Conservation (phyloP, 1,139 yeast genomes). For the Torulaspora globosa region DNA sequence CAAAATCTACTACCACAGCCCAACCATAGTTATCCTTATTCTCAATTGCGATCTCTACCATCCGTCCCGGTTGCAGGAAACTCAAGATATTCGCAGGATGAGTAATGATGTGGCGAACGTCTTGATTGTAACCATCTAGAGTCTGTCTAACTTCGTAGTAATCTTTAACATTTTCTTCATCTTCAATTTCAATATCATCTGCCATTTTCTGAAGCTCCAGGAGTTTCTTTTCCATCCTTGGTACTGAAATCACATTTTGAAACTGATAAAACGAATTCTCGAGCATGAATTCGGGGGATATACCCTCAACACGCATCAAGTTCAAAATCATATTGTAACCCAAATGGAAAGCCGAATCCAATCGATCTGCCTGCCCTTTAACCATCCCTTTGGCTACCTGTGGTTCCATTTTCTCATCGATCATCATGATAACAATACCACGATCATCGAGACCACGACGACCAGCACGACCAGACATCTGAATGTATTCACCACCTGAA, state of each 20-base stretch:
- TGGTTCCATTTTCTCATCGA: slow-evolving; percentile 98
- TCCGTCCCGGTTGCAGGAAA: slow-evolving; percentile 84
- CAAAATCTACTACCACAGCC: slow-evolving; percentile 82
- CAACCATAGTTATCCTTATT: slow-evolving; percentile 74
- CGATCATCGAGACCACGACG: slow-evolving; percentile 99
- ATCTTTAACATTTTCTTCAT: slow-evolving; percentile 69
- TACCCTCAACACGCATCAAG: slow-evolving; percentile 94
- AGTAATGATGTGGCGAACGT: slow-evolving; percentile 76
- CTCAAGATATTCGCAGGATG: slow-evolving; percentile 86
- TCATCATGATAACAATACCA: slow-evolving; percentile 98
- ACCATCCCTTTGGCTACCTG: slow-evolving; percentile 99
- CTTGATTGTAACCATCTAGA: slow-evolving; percentile 64
- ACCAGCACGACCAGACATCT: slow-evolving; percentile 99
- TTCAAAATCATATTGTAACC: slow-evolving; percentile 97
- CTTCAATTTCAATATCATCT: slow-evolving; percentile 56
- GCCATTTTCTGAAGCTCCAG: slow-evolving; percentile 49
- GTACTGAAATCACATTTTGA: slow-evolving; percentile 88
- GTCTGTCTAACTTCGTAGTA: slow-evolving; percentile 79
- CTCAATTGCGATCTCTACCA: slow-evolving; percentile 55
- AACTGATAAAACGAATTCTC: slow-evolving; percentile 92
- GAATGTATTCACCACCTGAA: slow-evolving; percentile 98
- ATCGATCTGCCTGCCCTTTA: slow-evolving; percentile 93
- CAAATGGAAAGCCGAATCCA: slow-evolving; percentile 93
- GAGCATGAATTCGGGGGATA: slow-evolving; percentile 95
- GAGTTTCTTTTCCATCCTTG: slow-evolving; percentile 67